Evolutionary conservation across 2,329 filamentous ascomycete genomes (phyloP), one percentile per base, ranked within the genome.

Genomic region (Paraphaeosphaeria minitans): DNA sequence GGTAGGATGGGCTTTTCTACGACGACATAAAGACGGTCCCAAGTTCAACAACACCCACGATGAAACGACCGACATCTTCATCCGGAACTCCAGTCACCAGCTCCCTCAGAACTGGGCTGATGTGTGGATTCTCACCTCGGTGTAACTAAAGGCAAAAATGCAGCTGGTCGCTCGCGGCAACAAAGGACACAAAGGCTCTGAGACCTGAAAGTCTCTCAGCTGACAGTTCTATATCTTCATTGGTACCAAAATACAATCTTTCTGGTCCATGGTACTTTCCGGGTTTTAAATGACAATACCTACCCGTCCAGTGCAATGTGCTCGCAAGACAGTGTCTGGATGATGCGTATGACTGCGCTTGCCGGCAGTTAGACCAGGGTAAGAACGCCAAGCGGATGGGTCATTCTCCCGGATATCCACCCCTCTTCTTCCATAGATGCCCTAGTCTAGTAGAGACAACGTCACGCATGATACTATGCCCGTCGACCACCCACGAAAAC

Each of bases 1-100:
- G 68, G 63, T 76, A 68, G 61, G 53, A 42, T 29, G 10, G 22
- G n/a, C 7, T 24, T n/a, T 53, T 53, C 22, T 41, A 19, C 59
- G 52, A 39, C 45, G 14, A 47, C 33, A 51, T 19, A 29, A 43
- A 45, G 41, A 51, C 45, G n/a, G 47, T 50, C n/a, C 31, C 31
- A 13, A 50, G 47, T 12, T 33, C 19, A 55, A 47, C 24, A 55
- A 59, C 31, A 57, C 48, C 12, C 4, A 19, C 29, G 16, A 16
- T 33, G 31, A 43, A 29, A 22, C 43, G n/a, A 29, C 33, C 22
- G 16, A 16, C 29, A 9, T 21, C 21, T 47, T 16, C 9, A 16
- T n/a, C 19, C 4, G 21, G 24, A 21, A 22, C 12, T 8, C 14
- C 2, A 27, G 12, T 22, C 48, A 21, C 19, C 14, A 21, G 21